These are phyloP conservation scores for Zopfochytrium polystomum DNA, from an alignment of 371 early-diverging fungal species.

Conservation along the genomic window DNA sequence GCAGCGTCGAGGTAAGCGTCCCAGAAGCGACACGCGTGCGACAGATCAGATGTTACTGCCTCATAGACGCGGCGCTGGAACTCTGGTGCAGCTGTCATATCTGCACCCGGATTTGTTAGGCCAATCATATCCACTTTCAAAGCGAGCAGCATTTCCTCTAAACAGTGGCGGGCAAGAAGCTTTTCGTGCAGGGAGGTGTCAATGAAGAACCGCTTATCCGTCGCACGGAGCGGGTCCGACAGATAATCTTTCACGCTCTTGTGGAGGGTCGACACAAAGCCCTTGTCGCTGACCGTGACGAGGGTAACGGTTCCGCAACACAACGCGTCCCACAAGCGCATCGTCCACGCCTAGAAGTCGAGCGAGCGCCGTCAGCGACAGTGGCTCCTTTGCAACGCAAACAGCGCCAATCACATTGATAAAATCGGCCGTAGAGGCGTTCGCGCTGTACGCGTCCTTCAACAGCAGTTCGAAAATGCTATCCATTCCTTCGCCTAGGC, in stretches of 20 bases:
- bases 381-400: conserved; percentile 1
- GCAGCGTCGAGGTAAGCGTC: too few relatives aligned
- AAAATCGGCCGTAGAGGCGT: neutral
- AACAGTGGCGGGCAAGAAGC: conserved; percentile 1
- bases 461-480: neutral
- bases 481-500: conserved; percentile 1
- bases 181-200: conserved; percentile 1
- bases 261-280: conserved; percentile 3
- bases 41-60: too few relatives aligned
- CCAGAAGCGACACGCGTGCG: too few relatives aligned
- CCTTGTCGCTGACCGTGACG: conserved; percentile 1
- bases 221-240: neutral
- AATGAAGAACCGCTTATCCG: conserved; percentile 2
- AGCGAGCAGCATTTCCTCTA: neutral
- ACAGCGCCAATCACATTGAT: conserved; percentile 5
- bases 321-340: neutral
- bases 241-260: conserved; percentile 15
- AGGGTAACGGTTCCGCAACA: too few relatives aligned
- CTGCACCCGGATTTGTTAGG: too few relatives aligned
- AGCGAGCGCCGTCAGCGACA: neutral
- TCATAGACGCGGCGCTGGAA: too few relatives aligned
- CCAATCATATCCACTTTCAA: neutral
- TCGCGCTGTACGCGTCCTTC: neutral
- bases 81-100: too few relatives aligned
- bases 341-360: neutral